Base-by-base conservation (phyloP, 805 yeast species). In the Suhomyces emberorum region DNA sequence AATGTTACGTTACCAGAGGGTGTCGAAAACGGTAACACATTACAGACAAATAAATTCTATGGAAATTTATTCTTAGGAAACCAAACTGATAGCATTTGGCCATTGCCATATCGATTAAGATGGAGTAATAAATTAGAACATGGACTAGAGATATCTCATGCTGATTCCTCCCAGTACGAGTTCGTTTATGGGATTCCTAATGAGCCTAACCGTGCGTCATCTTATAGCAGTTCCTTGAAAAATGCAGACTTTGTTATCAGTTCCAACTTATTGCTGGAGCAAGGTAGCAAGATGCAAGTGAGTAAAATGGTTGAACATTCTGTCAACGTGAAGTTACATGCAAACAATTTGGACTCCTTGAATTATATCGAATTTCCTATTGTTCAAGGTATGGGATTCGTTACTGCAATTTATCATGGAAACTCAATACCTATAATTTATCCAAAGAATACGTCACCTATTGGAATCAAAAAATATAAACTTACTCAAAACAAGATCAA, bases 1-100 rank as follows among this genome's bases (percentile, higher is more conserved):
- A 73, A 73, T 9, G 54, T 77, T 38, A 46, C 51, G 0, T 52
- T 78, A 26, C 78, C 82, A 14, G 47, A 45, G 3, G 76, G 77
- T 23, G 79, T 74, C 23, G 57, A 63, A 25, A 66, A 69, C 41
- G n/a, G n/a, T n/a, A 47, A 44, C 8, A 74, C 72, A 9, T 69
- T 74, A 41, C 79, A 80, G 51, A 87, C 95, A 15, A 85, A 86
- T 66, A 85, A 83, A 60, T 86, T 85, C 58, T 83, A 75, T 59
- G 74, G 77, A 24, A 85, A 86, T 55, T 52, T 83, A 50, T 60
- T 80, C 45, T 62, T 83, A 15, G 81, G 66, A 15, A 59, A 58
- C 33, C 87, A 79, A 57, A 61, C 67, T 16, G 64, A 69, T 34
- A 72, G 78, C 33, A 74, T 73, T 4, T 83, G 74, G 63, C 70